Evolutionary conservation across 306 rosid species (phyloP), one percentile per base, ranked within the genome.

Genomic region (Vigna reflexopilosa): DNA sequence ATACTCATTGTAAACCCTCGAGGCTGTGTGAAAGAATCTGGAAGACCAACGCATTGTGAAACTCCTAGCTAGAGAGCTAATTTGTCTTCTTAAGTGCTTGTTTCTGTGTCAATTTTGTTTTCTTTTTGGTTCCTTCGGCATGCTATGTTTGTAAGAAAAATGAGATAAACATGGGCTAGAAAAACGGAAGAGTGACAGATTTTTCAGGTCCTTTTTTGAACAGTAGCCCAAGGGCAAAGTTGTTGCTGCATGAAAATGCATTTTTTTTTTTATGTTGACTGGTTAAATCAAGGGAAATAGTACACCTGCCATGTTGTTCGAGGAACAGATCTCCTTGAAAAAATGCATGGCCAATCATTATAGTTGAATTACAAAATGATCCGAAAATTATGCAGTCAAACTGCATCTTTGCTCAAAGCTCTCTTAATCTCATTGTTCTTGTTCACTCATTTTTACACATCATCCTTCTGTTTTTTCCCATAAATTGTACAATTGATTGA

Each of bases 1-100:
- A 80, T 87, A 62, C 40, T 87, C 89, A 55, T 80, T 84, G 72
- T 87, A 87, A 61, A 86, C 75, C 81, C 80, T 86, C 9, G 93
- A 89, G 73, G 91, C 88, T 70, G 84, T 86, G 64, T 61, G 70
- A 68, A 77, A 88, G 77, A 91, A 72, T 14, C 50, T 45, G 13
- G 85, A 85, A 79, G 89, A 82, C 89, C 89, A 85, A 76, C 82
- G 81, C 89, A 85, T 85, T 75, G 73, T 73, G 52, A 78, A 77
- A 61, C 40, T 50, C 59, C 11, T 15, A 13, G n/a, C 48, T 75
- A 64, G 50, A 20, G 22, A 19, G 9, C 13, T 9, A 50, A 17
- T 50, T 22, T 62, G 11, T 52, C 38, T 77, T 70, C 55, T 75
- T 82, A 13, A 1, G 12, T 52, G 4, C 17, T 70, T 81, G 20